Percentiles rank a stretch among this genome's conserved stretches.
These are phyloP conservation scores for Calonectria multiphialidica DNA, from an alignment of 2,329 filamentous ascomycete genomes.

Conservation along the genomic window DNA sequence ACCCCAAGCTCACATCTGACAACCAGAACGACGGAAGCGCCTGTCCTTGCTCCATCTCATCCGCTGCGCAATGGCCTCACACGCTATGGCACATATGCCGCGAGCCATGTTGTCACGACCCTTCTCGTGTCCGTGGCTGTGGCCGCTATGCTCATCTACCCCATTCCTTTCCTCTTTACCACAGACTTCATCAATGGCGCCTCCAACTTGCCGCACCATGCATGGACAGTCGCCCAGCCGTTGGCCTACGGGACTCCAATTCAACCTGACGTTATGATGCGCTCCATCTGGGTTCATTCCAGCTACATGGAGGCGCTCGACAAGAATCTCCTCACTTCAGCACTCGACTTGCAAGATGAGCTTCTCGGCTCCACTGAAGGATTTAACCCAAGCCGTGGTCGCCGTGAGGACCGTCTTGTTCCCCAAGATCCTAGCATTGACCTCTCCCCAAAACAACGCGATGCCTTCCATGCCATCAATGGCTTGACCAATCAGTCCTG, in stretches of 20 bases:
- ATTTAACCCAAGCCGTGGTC: slow-evolving; percentile 62
- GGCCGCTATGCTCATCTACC: slow-evolving; percentile 78
- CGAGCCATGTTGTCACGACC: slow-evolving; percentile 80
- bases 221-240: slow-evolving; percentile 81
- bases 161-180: slow-evolving; percentile 80
- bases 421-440: slow-evolving; percentile 47
- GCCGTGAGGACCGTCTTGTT: slow-evolving; percentile 42
- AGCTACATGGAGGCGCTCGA: slow-evolving; percentile 84
- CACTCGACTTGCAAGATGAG: slow-evolving; percentile 77
- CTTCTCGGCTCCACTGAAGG: slow-evolving; percentile 72
- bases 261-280: slow-evolving; percentile 81
- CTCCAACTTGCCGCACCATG: slow-evolving; percentile 81
- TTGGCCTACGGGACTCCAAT: slow-evolving; percentile 64
- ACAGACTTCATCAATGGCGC: slow-evolving; percentile 78
- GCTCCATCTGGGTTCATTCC: slow-evolving; percentile 85
- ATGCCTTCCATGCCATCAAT: slow-evolving; percentile 70
- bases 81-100: slow-evolving; percentile 77
- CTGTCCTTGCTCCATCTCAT: slow-evolving; percentile 72
- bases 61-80: slow-evolving; percentile 74
- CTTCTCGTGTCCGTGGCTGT: slow-evolving; percentile 80
- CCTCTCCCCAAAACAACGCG: slow-evolving; percentile 60
- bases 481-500: slow-evolving; percentile 73
- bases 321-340: slow-evolving; percentile 72
- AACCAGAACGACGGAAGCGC: slow-evolving; percentile 79
- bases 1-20: slow-evolving; percentile 33